These are phyloP conservation scores for Microbotryum silenes-acaulis DNA, from an alignment of 1,284 basidiomycete species.

Conservation along the genomic window DNA sequence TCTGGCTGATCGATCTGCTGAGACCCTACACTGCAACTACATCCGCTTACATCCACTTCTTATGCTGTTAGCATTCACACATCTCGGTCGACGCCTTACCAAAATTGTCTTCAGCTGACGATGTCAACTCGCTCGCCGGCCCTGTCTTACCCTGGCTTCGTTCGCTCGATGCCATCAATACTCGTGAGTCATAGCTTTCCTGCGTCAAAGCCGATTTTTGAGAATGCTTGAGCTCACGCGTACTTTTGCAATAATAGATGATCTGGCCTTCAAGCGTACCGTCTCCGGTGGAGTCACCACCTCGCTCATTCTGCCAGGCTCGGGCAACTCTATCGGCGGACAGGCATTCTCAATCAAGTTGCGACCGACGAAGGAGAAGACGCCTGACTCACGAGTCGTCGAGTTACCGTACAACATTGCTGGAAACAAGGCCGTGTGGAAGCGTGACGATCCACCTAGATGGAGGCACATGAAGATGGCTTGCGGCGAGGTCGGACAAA, in stretches of 20 bases:
- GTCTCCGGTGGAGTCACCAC: slow-evolving; percentile 63
- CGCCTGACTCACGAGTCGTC: slow-evolving; percentile 56
- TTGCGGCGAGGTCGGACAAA: slow-evolving; percentile 9
- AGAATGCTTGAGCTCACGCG: too few species aligned
- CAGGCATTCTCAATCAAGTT: slow-evolving; percentile 59
- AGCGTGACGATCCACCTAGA: slow-evolving; percentile 8
- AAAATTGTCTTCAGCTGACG: slow-evolving; percentile 45
- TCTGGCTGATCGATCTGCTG: background rate
- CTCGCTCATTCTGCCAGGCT: slow-evolving; percentile 57
- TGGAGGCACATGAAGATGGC: slow-evolving; percentile 21
- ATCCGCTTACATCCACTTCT: too few species aligned
- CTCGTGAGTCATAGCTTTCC: slow-evolving; percentile 34
- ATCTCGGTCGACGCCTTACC: slow-evolving; percentile 62
- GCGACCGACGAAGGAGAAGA: slow-evolving; percentile 52
- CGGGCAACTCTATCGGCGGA: slow-evolving; percentile 55
- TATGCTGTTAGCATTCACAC: slow-evolving; percentile 68
- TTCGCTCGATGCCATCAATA: slow-evolving; percentile 56
- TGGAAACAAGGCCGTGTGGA: slow-evolving; percentile 39
- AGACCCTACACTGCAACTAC: slow-evolving; percentile 39
- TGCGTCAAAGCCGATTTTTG: too few species aligned
- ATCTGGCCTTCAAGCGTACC: slow-evolving; percentile 51
- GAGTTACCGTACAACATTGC: slow-evolving; percentile 51
- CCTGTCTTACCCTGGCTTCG: slow-evolving; percentile 58
- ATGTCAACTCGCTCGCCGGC: slow-evolving; percentile 12
- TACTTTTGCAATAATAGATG: slow-evolving; percentile 37